Evolutionary conservation across 2,329 filamentous ascomycete species (phyloP), one percentile per base, ranked within the genome.

Genomic region (Botrytis pseudocinerea): DNA sequence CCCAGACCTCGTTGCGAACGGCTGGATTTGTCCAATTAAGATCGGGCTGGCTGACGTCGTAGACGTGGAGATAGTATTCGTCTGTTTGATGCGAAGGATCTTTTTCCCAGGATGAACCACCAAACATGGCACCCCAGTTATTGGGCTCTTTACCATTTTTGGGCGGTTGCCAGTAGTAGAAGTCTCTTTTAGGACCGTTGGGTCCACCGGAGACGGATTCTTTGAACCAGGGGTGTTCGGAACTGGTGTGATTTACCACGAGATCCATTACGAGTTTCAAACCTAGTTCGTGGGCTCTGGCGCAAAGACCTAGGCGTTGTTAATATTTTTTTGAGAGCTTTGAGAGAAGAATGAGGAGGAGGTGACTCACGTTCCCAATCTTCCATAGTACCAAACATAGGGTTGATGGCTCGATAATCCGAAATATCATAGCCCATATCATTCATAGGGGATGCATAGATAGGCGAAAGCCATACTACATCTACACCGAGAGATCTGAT

Each of bases 351-450:
- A 18, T 66, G 18, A 9, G 1, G 32, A 32, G 18, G 16, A 1
- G 18, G 9, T 14, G 20, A 46, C 64, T 54, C 20, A 68, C 82
- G 81, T 68, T 93, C 90, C 40, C 93, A 88, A 79, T 94, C 91
- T 61, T 85, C 83, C 20, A 93, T 83, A 1, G 88, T 90, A 8
- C 92, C 92, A 75, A 92, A 94, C 1, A 87, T 86, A 0, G 87
- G 84, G 74, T 92, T 87, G 44, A 94, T 90, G 57, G 84, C 85
- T 75, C 89, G 86, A 76, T 93, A 93, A 79, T 93, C 87, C 0
- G 87, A 87, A n/a, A 93, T 88, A 76, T 93, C 91, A 78, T 93
- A 93, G 42, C 91, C 91, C 90, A 92, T 91, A 74, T 93, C 91
- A 6, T 88, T 83, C 77, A 91, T 88, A 0, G 91, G 91, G 7